phyloP scores from a whole-genome alignment of 129 eudicot species.

The Scalesia atractyloides region DNA sequence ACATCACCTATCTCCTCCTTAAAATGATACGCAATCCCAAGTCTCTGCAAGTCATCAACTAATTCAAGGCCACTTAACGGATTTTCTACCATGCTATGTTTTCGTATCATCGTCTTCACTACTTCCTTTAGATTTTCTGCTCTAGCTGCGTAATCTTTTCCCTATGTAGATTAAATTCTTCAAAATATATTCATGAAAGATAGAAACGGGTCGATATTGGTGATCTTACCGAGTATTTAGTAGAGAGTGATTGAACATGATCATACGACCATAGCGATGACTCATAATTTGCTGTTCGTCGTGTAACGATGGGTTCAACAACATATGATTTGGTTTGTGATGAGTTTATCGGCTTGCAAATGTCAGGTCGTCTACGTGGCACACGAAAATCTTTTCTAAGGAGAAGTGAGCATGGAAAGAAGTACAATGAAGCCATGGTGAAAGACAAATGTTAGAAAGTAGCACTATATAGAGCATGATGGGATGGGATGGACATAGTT shows the following conservation, averaged over 20 bases:
- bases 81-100: background rate
- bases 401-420: background rate
- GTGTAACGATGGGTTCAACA: background rate
- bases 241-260: conserved; percentile 13
- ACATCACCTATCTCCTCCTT: conserved; percentile 28
- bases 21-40: conserved; percentile 39
- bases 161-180: background rate
- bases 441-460: background rate
- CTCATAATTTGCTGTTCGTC: conserved; percentile 24
- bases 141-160: background rate
- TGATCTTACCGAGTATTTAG: background rate
- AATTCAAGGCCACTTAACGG: conserved; percentile 13
- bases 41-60: conserved; percentile 38
- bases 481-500: background rate
- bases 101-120: conserved; percentile 3
- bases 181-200: background rate
- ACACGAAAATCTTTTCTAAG: background rate
- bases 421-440: conserved; percentile 9
- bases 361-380: background rate
- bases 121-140: conserved; percentile 2
- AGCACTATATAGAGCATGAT: background rate
- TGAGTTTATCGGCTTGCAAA: background rate
- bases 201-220: background rate
- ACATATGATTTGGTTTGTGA: background rate
- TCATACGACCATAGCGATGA: conserved; percentile 17